Percentiles rank a stretch among this genome's conserved stretches.
phyloP scores from a whole-genome alignment of 768 basidiomycete genomes.

The Kwoniella dejecticola region DNA sequence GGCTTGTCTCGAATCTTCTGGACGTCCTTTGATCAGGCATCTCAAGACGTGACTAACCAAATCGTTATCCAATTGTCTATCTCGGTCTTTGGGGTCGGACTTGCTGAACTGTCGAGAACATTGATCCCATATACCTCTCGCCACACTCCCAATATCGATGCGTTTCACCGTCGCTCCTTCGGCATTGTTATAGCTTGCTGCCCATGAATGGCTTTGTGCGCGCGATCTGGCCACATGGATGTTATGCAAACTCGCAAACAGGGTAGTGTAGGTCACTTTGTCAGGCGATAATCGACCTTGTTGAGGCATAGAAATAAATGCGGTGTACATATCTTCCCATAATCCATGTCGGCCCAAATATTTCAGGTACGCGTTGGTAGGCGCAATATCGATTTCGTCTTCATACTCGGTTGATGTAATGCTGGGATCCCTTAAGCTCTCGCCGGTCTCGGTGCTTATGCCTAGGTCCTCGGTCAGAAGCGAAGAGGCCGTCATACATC shows the following conservation, averaged over 20 bases:
- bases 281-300: constrained; percentile 36
- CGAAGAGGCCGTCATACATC: constrained; percentile 1
- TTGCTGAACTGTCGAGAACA: constrained; percentile 20
- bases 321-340: constrained; percentile 41
- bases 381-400: constrained; percentile 26
- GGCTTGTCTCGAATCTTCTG: constrained; percentile 16
- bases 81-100: neutral
- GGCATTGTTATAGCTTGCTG: neutral
- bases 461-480: constrained; percentile 16
- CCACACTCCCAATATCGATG: constrained; percentile 18
- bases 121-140: constrained; percentile 32
- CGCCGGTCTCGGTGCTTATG: neutral
- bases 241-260: constrained; percentile 34
- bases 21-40: constrained; percentile 18
- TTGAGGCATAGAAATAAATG: constrained; percentile 32
- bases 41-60: constrained; percentile 5
- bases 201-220: no score
- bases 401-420: neutral
- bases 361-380: constrained; percentile 50
- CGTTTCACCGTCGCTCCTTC: neutral
- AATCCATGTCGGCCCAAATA: constrained; percentile 38
- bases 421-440: neutral
- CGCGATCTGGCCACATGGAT: neutral
- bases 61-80: constrained; percentile 15
- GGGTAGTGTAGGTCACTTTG: constrained; percentile 40